These are phyloP conservation scores for Escovopsis sp. DNA, from an alignment of 2,329 filamentous ascomycete species.

Conservation along the genomic window DNA sequence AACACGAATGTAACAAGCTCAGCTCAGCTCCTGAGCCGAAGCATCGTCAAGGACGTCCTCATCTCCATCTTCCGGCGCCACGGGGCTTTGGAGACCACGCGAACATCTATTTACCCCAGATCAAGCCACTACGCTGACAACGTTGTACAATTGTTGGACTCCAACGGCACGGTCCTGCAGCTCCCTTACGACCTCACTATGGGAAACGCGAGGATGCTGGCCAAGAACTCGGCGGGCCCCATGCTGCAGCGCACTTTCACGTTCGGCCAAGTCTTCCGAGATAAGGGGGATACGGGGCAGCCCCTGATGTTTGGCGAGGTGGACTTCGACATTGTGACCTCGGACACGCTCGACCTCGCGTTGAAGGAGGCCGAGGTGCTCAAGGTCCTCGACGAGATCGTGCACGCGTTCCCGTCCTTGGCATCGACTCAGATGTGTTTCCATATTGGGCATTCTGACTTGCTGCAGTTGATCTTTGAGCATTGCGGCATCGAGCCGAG, in stretches of 20 bases:
- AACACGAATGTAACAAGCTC: constrained; percentile 32
- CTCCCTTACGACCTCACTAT: constrained; percentile 89
- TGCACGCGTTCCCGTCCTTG: constrained; percentile 64
- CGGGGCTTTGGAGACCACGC: constrained; percentile 68
- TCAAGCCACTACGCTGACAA: constrained; percentile 62
- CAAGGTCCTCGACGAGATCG: constrained; percentile 86
- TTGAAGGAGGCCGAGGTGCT: constrained; percentile 87
- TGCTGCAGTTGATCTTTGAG: constrained; percentile 80
- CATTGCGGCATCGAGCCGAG: constrained; percentile 64
- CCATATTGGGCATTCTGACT: constrained; percentile 74
- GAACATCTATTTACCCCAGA: constrained; percentile 65
- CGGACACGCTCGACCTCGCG: constrained; percentile 64
- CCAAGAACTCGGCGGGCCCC: constrained; percentile 47
- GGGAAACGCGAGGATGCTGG: constrained; percentile 72
- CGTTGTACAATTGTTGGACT: constrained; percentile 67
- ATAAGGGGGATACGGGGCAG: constrained; percentile 63
- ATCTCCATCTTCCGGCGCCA: constrained; percentile 73
- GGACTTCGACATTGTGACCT: constrained; percentile 91
- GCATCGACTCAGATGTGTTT: constrained; percentile 66
- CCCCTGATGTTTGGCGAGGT: constrained; percentile 76
- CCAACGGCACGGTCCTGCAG: constrained; percentile 76
- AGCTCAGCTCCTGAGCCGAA: constrained; percentile 53
- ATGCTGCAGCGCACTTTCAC: constrained; percentile 64
- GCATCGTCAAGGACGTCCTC: constrained; percentile 59
- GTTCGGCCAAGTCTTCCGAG: constrained; percentile 78